Base-by-base conservation (phyloP, 768 basidiomycete genomes). In the Dentipellis sp. region DNA sequence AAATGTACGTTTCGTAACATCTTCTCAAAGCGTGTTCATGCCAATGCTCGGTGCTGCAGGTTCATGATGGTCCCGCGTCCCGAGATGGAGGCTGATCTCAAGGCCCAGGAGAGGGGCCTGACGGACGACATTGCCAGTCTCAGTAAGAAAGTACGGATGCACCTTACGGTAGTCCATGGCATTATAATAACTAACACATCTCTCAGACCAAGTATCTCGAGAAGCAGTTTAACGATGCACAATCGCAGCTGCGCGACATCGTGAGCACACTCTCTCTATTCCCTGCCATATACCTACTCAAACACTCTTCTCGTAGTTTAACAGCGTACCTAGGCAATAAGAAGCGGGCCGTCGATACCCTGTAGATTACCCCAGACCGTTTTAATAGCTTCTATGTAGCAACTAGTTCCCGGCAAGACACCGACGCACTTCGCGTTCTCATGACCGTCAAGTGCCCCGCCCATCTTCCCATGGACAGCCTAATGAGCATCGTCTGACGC, bases 151-250 rank as follows among this genome's bases (percentile, higher is more conserved):
- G 91, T 91, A 55, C 19, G 40, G 29, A 45, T 49, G 21, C 40
- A 42, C 10, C 29, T n/a, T 50, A 23, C 22, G 23, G 4, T 50
- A 23, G 3, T 29, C 45, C 56, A 40, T 37, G 40, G 60, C 12
- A 37, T 21, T 51, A n/a, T n/a, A n/a, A n/a, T n/a, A 16, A 21
- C 10, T 47, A 17, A 59, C 21, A 0, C 49, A 19, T 23, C 57
- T 9, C 22, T 9, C 53, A 94, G 91, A 78, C 83, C 22, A 94
- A 94, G 71, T 95, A 87, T 68, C 78, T 97, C 2, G 94, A 97
- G 70, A 95, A 95, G 64, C 92, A 95, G 66, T 90, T 88, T 66
- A 88, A 86, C 55, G 92, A 94, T 62, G 91, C 94, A 1, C 91
- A 94, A 71, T 74, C 74, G 19, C 93, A 94, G 66, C 73, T 95